Evolutionary conservation across 1,284 basidiomycete species (phyloP).

Genomic region (Testicularia cyperi): DNA sequence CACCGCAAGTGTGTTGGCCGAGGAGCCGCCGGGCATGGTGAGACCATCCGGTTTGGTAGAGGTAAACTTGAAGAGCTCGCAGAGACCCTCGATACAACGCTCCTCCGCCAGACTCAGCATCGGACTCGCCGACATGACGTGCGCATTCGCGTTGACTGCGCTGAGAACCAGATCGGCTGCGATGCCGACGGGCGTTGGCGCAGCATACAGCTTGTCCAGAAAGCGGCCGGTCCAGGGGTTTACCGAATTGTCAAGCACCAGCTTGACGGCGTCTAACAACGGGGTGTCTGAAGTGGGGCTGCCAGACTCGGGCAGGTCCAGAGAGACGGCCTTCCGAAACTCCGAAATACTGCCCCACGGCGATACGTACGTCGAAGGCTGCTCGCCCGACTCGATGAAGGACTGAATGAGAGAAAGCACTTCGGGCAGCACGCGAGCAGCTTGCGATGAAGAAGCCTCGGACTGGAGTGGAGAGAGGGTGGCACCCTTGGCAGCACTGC

Average conservation of each 20-base stretch:
- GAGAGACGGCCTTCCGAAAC: slow-evolving; percentile 21
- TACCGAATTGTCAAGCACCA: slow-evolving; percentile 47
- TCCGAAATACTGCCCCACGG: slow-evolving; percentile 28
- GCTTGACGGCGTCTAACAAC: slow-evolving; percentile 33
- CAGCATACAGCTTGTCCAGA: slow-evolving; percentile 60
- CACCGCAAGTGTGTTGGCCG: slow-evolving; percentile 61
- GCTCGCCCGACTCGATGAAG: slow-evolving; percentile 30
- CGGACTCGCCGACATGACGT: slow-evolving; percentile 62
- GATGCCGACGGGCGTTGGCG: slow-evolving; percentile 60
- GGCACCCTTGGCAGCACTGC: not conserved
- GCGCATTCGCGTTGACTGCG: slow-evolving; percentile 61
- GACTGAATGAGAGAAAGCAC: slow-evolving; percentile 21
- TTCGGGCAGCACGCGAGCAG: slow-evolving; percentile 28
- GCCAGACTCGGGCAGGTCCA: slow-evolving; percentile 21
- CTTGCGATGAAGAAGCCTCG: slow-evolving; percentile 30
- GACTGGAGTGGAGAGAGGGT: slow-evolving; percentile 24
- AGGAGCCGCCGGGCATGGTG: slow-evolving; percentile 61
- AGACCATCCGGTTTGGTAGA: slow-evolving; percentile 49
- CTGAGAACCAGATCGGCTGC: slow-evolving; percentile 60
- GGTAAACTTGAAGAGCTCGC: slow-evolving; percentile 50
- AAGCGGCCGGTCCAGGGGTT: slow-evolving; percentile 56
- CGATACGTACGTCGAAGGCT: slow-evolving; percentile 21
- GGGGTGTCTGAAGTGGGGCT: slow-evolving; percentile 6
- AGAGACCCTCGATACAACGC: slow-evolving; percentile 41
- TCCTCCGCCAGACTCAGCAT: slow-evolving; percentile 60